Conservation (phyloP, 352 stramenopile genomes). For the Globisporangium heterothallicum region DNA sequence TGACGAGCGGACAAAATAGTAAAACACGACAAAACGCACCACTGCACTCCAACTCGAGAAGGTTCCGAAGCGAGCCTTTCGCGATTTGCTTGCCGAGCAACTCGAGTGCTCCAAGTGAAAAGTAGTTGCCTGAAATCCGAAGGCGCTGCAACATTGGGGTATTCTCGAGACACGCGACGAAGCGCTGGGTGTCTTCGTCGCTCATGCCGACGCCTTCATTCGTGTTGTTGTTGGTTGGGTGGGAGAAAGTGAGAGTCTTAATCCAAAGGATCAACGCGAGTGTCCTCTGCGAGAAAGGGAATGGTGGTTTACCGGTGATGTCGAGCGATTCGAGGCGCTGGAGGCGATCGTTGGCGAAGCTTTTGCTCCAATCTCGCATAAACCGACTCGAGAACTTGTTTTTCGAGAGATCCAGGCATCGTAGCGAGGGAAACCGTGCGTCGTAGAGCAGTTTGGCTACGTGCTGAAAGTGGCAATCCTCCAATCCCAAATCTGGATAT, state of each 20-base stretch:
- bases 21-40: slow-evolving; percentile 14
- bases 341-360: slow-evolving; percentile 49
- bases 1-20: too few relatives aligned
- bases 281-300: not conserved
- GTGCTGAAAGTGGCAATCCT: slow-evolving; percentile 42
- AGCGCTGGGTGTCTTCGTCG: slow-evolving; percentile 47
- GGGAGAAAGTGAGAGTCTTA: too few relatives aligned
- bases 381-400: slow-evolving; percentile 60
- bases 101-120: slow-evolving; percentile 23
- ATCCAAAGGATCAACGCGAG: too few relatives aligned
- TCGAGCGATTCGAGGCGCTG: slow-evolving; percentile 25
- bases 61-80: slow-evolving; percentile 8
- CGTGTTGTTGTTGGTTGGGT: not conserved
- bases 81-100: slow-evolving; percentile 25
- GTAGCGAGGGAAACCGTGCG: slow-evolving; percentile 32
- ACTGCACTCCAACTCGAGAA: slow-evolving; percentile 35
- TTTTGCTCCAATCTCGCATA: slow-evolving; percentile 45
- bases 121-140: slow-evolving; percentile 39
- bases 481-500: slow-evolving; percentile 26
- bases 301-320: slow-evolving; percentile 28
- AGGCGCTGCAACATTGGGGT: slow-evolving; percentile 25
- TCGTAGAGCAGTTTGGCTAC: slow-evolving; percentile 42
- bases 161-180: slow-evolving; percentile 36
- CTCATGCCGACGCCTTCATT: slow-evolving; percentile 35
- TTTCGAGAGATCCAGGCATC: slow-evolving; percentile 22